Conservation (phyloP, 2,329 filamentous ascomycete species). For the Daldinia sp. region DNA sequence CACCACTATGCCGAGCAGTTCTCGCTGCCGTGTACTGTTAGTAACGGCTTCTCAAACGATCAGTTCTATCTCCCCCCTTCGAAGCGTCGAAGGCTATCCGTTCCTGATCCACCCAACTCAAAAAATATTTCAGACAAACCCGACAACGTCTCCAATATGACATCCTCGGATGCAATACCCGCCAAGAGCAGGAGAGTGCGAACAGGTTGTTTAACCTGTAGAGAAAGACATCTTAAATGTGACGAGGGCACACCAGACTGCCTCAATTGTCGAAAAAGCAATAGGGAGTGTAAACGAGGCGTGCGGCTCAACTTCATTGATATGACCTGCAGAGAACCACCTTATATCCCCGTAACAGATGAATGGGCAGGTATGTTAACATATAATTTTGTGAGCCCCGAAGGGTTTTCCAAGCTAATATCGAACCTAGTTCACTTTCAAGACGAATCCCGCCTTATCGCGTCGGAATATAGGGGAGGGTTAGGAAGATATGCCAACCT, state of each 20-base stretch:
- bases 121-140: constrained; percentile 27
- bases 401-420: constrained; percentile 19
- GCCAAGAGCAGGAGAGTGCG: constrained; percentile 84
- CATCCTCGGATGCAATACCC: constrained; percentile 39
- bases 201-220: constrained; percentile 89
- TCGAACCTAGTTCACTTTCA: constrained; percentile 71
- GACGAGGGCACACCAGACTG: constrained; percentile 74
- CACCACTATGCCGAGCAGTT: constrained; percentile 45
- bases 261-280: constrained; percentile 89
- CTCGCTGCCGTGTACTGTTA: constrained; percentile 45
- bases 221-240: constrained; percentile 90
- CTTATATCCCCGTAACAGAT: constrained; percentile 65
- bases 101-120: constrained; percentile 18
- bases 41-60: constrained; percentile 40
- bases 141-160: constrained; percentile 38
- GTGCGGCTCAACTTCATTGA: constrained; percentile 93
- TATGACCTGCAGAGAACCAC: constrained; percentile 74
- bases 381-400: neutral
- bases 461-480: constrained; percentile 87
- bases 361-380: constrained; percentile 68
- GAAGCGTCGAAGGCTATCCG: constrained; percentile 43
- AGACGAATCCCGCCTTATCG: constrained; percentile 89
- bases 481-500: constrained; percentile 73
- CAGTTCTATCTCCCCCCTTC: constrained; percentile 40
- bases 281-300: constrained; percentile 83